These are phyloP conservation scores for Hyaloscypha finlandica DNA, from an alignment of 495 filamentous ascomycete species.

Conservation along the genomic window DNA sequence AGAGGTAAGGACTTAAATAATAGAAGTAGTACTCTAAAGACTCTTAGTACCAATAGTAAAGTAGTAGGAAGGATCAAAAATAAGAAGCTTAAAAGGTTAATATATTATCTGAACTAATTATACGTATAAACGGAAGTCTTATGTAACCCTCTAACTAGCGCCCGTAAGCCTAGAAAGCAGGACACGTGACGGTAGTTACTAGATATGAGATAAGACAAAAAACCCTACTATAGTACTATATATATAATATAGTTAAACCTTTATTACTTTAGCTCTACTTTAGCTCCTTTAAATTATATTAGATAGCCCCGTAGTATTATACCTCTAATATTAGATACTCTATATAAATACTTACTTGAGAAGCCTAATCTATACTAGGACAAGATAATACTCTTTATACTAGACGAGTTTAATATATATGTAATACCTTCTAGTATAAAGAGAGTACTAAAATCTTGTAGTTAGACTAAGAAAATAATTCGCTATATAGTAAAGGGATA, in stretches of 20 bases:
- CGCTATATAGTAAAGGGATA: conserved; percentile 37
- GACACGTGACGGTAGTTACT: no score
- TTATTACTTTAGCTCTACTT: conserved; percentile 17
- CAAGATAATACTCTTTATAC: conserved; percentile 40
- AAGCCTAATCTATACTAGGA: conserved; percentile 38
- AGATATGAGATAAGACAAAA: no score
- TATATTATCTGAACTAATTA: no score
- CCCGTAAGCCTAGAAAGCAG: no score
- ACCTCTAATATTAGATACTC: conserved; percentile 27
- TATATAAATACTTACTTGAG: conserved; percentile 37
- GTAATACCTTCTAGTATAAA: conserved; percentile 32
- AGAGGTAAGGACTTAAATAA: no score
- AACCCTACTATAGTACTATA: no score
- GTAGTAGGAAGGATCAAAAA: no score
- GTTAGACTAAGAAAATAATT: conserved; percentile 37
- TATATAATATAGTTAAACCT: conserved; percentile 27
- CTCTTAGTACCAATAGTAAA: no score
- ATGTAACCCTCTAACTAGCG: no score
- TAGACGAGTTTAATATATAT: conserved; percentile 37
- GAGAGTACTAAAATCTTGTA: conserved; percentile 29
- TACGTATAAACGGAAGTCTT: no score
- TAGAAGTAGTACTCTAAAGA: no score
- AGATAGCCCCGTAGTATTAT: conserved; percentile 22
- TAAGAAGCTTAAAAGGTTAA: no score
- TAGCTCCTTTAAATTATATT: conserved; percentile 24